A percentile compares a stretch with the other conserved stretches of the same genome.
Evolutionary conservation across 805 yeast genomes (phyloP).

Genomic region (Sugiyamaella valdiviana): DNA sequence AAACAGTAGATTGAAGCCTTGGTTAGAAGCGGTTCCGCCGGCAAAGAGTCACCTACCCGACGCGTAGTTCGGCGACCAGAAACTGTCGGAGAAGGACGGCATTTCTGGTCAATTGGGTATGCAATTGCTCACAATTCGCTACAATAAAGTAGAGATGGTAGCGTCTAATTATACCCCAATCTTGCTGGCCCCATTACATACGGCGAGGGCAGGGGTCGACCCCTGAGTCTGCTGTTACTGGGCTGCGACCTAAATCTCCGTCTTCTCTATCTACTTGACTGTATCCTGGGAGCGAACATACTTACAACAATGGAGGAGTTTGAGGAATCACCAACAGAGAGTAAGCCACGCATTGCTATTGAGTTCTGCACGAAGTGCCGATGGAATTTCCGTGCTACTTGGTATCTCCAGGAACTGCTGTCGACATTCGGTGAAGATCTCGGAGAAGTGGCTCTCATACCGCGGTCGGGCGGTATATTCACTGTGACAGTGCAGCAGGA

Average conservation of each 20-base stretch:
- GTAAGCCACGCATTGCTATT: conserved; percentile 56
- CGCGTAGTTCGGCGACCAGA: conserved; percentile 66
- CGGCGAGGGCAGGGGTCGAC: not conserved
- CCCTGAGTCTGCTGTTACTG: not conserved
- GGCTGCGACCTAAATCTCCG: not conserved
- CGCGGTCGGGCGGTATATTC: conserved; percentile 49
- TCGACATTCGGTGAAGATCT: conserved; percentile 63
- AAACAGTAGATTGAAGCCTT: conserved; percentile 33
- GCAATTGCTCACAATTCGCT: not conserved
- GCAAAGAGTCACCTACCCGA: conserved; percentile 34
- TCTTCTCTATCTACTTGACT: not conserved
- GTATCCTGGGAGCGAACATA: not conserved
- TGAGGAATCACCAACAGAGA: no score
- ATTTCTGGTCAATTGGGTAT: conserved; percentile 30
- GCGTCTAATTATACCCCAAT: not conserved
- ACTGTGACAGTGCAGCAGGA: conserved; percentile 45
- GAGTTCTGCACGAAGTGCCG: conserved; percentile 77
- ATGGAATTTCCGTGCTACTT: conserved; percentile 82
- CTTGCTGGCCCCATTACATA: not conserved
- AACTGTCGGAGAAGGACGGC: conserved; percentile 64
- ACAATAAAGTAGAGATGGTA: not conserved
- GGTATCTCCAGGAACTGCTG: conserved; percentile 82
- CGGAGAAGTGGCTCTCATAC: conserved; percentile 52
- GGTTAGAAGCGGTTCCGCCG: not conserved
- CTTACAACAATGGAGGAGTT: no score